Evolutionary conservation across 1,139 yeast genomes (phyloP), one percentile per base, ranked within the genome.

Genomic region (Zygosaccharomyces pseudobailii): DNA sequence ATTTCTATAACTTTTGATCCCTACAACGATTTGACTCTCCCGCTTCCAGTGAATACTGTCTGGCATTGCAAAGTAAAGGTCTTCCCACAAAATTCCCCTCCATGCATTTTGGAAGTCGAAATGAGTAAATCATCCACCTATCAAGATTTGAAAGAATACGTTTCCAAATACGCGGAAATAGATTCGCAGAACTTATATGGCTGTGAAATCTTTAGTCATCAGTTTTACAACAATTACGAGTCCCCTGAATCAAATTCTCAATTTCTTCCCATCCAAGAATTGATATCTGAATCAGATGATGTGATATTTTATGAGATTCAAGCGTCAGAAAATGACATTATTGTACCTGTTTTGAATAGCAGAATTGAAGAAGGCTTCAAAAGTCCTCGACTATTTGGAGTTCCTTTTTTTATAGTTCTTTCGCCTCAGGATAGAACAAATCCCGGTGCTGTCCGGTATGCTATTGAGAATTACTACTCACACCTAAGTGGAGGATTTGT

Each of bases 1-100:
- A 80, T 87, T 3, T 86, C 96, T 25, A 77, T 90, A 23, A 90
- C 97, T 0, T 92, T 90, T 69, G 98, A 92, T 63, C 98, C 98
- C 0, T 92, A 83, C 62, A 87, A 83, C 70, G 97, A 89, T 61
- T 70, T 92, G 54, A 90, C 98, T 0, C 71, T 92, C 41, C 97
- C 97, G 0, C 71, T 92, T 38, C 97, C 97, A 0, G 80, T 85
- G 9, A 80, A 80, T 44, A 79, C 82, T 42, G 74, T 78, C 48
- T 90, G 97, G 96, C 70, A 73, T 32, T 84, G 81, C 41, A 78
- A 78, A 10, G 74, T 90, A 39, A 72, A 76, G 1, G 71, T 88
- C 22, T 76, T 90, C 31, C 83, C 86, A 22, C 74, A 78, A 39
- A 68, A 73, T 23, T 80, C 80, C 1, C 67, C 66, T 1, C 77